Percentiles rank a stretch among this genome's conserved stretches.
phyloP scores from a whole-genome alignment of 192 early-diverging fungal species.

The Dispira parvispora region DNA sequence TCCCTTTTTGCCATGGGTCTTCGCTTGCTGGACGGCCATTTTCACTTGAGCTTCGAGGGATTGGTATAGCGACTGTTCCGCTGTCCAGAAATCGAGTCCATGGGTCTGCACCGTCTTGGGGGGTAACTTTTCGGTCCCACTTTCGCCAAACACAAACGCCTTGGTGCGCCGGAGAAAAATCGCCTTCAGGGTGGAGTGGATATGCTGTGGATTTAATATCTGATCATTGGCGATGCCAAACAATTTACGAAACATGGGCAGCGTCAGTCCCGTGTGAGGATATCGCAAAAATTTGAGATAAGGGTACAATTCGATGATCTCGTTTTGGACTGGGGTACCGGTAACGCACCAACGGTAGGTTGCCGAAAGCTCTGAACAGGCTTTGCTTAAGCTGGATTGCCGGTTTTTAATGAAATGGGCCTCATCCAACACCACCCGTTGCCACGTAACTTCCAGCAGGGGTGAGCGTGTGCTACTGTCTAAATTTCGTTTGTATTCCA shows the following conservation, averaged over 20 bases:
- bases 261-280: background rate
- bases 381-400: constrained; percentile 21
- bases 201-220: no score
- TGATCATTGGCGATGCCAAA: no score
- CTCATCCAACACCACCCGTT: constrained; percentile 39
- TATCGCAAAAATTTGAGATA: constrained; percentile 46
- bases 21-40: no score
- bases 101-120: constrained; percentile 3
- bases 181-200: constrained; percentile 1
- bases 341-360: constrained; percentile 48
- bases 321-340: constrained; percentile 49
- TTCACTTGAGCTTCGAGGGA: no score
- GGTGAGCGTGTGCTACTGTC: constrained; percentile 11
- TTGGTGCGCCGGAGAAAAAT: constrained; percentile 13
- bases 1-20: no score
- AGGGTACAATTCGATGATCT: constrained; percentile 47
- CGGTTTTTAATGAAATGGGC: constrained; percentile 45
- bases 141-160: background rate
- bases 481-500: constrained; percentile 13
- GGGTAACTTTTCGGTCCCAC: background rate
- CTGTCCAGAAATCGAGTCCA: no score
- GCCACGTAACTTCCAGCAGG: constrained; percentile 24
- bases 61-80: no score
- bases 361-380: constrained; percentile 26
- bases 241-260: no score